Conservation (phyloP, 108 stramenopile genomes). For the Mayamaea pseudoterrestris region DNA sequence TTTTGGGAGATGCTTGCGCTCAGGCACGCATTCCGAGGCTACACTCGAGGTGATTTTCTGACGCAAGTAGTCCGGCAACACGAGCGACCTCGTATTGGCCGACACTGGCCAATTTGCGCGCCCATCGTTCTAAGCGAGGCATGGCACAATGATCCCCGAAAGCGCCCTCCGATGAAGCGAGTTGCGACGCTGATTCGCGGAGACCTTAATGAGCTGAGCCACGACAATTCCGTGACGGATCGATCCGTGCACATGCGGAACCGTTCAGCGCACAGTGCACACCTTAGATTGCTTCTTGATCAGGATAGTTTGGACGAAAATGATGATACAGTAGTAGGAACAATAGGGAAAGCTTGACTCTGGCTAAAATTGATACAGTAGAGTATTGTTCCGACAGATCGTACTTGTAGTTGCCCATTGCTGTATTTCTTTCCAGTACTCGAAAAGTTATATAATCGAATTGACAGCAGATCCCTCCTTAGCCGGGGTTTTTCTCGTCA, state of each 20-base stretch:
- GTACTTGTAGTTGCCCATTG: no score
- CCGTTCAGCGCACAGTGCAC: conserved; percentile 12
- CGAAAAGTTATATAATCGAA: no score
- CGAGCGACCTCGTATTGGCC: conserved; percentile 5
- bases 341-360: no score
- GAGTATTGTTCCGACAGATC: no score
- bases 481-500: conserved; percentile 46
- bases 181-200: conserved; percentile 15
- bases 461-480: conserved; percentile 21
- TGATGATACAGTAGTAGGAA: no score
- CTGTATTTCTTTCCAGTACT: no score
- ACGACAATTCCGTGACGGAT: conserved; percentile 8
- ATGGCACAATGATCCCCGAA: conserved; percentile 21
- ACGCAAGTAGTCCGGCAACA: conserved; percentile 10
- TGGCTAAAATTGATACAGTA: no score
- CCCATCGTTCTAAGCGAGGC: conserved; percentile 18
- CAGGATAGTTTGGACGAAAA: no score
- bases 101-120: conserved; percentile 8
- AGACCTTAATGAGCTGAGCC: conserved; percentile 14
- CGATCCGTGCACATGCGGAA: conserved; percentile 22
- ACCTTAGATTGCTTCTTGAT: no score
- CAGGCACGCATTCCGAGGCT: conserved; percentile 17
- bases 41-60: conserved; percentile 12
- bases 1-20: conserved; percentile 39
- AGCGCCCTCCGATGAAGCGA: conserved; percentile 24